phyloP scores from a whole-genome alignment of 164 flowering plant genomes.

The Echeveria elegans region DNA sequence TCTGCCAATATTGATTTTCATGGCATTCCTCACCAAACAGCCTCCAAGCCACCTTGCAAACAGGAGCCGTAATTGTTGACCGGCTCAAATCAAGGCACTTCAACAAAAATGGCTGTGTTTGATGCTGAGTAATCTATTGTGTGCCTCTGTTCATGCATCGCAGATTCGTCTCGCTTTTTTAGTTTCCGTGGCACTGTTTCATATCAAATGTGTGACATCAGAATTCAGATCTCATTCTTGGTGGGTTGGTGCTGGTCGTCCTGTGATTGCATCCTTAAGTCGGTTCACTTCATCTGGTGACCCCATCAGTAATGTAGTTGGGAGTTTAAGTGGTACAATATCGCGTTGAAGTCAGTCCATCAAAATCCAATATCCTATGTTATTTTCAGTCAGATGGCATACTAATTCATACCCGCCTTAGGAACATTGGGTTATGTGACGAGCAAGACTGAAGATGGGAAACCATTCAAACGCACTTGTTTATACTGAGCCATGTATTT shows the following conservation, averaged over 20 bases:
- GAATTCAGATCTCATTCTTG: neutral
- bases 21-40: too few species aligned
- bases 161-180: neutral
- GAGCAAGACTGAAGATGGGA: conserved; percentile 88
- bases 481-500: conserved; percentile 88
- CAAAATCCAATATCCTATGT: neutral
- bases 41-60: too few species aligned
- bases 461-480: conserved; percentile 75
- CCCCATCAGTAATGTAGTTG: conserved; percentile 50
- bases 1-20: too few species aligned
- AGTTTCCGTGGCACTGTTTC: too few species aligned
- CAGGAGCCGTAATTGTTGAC: too few species aligned
- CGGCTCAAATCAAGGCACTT: too few species aligned
- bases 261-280: conserved; percentile 67
- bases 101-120: too few species aligned
- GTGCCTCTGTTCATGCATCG: neutral
- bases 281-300: conserved; percentile 81
- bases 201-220: neutral
- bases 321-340: conserved; percentile 79
- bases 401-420: conserved; percentile 17
- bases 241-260: conserved; percentile 98
- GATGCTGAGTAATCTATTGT: too few species aligned
- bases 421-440: conserved; percentile 93
- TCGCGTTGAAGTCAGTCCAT: neutral
- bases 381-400: neutral